These are phyloP conservation scores for Saccharum hybrid DNA, from an alignment of 202 grass and related monocot species.

Conservation along the genomic window DNA sequence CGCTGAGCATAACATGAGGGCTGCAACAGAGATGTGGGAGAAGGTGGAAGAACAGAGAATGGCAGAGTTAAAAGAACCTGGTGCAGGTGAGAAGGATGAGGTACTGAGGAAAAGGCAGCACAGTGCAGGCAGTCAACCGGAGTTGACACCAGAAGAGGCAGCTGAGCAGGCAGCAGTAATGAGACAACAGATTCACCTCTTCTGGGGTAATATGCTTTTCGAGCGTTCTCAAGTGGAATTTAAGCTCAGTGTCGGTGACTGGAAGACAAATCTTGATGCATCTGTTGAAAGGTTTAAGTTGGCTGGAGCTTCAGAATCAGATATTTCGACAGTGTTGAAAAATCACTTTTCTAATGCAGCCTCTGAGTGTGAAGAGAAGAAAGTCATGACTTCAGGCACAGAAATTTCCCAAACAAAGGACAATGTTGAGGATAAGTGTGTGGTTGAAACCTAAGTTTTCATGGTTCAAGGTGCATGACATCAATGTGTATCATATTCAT, in stretches of 20 bases:
- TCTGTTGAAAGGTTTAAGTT: slow-evolving; percentile 87
- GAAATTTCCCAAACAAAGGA: slow-evolving; percentile 51
- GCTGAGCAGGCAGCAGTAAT: slow-evolving; percentile 84
- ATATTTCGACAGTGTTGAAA: slow-evolving; percentile 82
- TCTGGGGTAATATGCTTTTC: slow-evolving; percentile 99
- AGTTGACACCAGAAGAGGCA: slow-evolving; percentile 78
- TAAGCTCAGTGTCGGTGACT: slow-evolving; percentile 73
- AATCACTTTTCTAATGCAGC: slow-evolving; percentile 83
- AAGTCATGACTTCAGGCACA: slow-evolving; percentile 40
- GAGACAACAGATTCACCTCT: slow-evolving; percentile 97
- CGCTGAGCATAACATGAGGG: slow-evolving; percentile 89
- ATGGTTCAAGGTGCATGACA: slow-evolving; percentile 37
- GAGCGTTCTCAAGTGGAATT: slow-evolving; percentile 97
- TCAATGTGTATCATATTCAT: slow-evolving; percentile 35
- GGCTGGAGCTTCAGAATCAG: slow-evolving; percentile 92
- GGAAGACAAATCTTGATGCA: slow-evolving; percentile 89
- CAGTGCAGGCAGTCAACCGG: slow-evolving; percentile 54
- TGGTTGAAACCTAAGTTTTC: slow-evolving; percentile 62
- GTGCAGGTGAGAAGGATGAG: slow-evolving; percentile 67
- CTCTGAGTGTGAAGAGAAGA: slow-evolving; percentile 64
- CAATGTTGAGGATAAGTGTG: slow-evolving; percentile 61
- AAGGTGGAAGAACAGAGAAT: slow-evolving; percentile 91
- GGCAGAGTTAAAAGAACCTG: slow-evolving; percentile 70
- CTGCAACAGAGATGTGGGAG: slow-evolving; percentile 97
- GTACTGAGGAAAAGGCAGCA: slow-evolving; percentile 70